phyloP scores from a whole-genome alignment of 371 early-diverging fungal species.

The Zancudomyces culisetae region DNA sequence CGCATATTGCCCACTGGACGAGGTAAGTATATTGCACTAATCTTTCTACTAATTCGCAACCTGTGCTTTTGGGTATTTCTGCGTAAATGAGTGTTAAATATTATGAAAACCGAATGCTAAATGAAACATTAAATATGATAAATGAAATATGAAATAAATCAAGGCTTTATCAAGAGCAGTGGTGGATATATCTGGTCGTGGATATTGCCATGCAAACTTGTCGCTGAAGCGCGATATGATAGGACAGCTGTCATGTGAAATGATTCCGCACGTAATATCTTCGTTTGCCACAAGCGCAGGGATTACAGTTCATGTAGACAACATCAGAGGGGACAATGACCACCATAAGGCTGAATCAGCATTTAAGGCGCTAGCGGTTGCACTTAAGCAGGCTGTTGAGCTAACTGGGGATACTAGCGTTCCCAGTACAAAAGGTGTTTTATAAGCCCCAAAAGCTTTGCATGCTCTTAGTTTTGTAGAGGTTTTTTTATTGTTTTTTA shows the following conservation, averaged over 20 bases:
- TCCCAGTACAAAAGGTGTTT: constrained; percentile 86
- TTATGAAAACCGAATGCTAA: too few relatives aligned
- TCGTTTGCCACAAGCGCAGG: constrained; percentile 82
- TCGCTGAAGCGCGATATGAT: constrained; percentile 76
- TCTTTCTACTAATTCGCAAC: constrained; percentile 7
- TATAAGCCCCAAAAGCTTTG: constrained; percentile 29
- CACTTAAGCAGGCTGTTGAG: constrained; percentile 62
- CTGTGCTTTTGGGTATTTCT: not conserved
- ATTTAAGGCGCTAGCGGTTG: constrained; percentile 92
- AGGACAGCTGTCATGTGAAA: constrained; percentile 75
- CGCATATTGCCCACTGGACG: constrained; percentile 89
- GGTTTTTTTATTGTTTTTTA: not conserved
- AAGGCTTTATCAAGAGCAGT: constrained; percentile 75
- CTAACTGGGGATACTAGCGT: constrained; percentile 63
- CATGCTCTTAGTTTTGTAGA: not conserved
- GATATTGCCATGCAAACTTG: constrained; percentile 59
- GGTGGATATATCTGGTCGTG: constrained; percentile 92
- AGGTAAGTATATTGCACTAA: constrained; percentile 31
- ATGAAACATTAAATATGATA: not conserved
- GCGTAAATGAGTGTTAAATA: not conserved
- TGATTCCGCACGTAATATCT: constrained; percentile 87
- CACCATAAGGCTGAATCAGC: constrained; percentile 91
- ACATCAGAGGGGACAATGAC: constrained; percentile 77
- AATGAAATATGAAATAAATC: not conserved
- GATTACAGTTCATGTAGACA: constrained; percentile 90